Conservation (phyloP, 257 asterid species). For the Jaltomata sinuosa region DNA sequence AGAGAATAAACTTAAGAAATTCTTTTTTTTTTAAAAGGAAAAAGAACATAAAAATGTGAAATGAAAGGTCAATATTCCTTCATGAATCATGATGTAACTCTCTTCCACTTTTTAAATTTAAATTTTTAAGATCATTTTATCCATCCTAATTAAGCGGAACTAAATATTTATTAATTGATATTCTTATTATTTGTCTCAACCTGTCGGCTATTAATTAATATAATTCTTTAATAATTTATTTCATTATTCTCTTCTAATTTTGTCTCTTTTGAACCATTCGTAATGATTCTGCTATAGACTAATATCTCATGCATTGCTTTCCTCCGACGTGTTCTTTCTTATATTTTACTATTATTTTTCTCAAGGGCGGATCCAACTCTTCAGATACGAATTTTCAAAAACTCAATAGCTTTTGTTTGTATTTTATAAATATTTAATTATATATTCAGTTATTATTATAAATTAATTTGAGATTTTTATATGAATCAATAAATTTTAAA, state of each 20-base stretch:
- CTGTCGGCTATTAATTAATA: neutral
- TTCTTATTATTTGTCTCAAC: neutral
- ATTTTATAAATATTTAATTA: too few species aligned
- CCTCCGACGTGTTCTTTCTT: neutral
- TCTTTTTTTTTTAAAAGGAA: neutral
- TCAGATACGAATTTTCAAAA: too few species aligned
- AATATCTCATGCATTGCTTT: neutral
- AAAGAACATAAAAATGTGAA: neutral
- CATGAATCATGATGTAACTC: neutral
- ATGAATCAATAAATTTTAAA: neutral
- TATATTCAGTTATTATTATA: too few species aligned
- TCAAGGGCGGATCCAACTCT: too few species aligned
- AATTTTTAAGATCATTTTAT: neutral
- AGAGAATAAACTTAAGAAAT: neutral
- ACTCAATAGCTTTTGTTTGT: too few species aligned
- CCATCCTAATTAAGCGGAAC: neutral
- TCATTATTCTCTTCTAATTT: neutral
- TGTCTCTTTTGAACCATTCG: neutral
- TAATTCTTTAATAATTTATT: neutral
- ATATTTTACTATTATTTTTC: neutral
- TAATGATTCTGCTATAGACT: neutral
- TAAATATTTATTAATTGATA: neutral
- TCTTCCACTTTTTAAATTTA: neutral
- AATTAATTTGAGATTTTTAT: too few species aligned
- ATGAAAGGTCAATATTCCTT: conserved; percentile 7